Evolutionary conservation across 495 filamentous ascomycete genomes (phyloP), one percentile per base, ranked within the genome.

Genomic region (Podospora pseudoanserina): DNA sequence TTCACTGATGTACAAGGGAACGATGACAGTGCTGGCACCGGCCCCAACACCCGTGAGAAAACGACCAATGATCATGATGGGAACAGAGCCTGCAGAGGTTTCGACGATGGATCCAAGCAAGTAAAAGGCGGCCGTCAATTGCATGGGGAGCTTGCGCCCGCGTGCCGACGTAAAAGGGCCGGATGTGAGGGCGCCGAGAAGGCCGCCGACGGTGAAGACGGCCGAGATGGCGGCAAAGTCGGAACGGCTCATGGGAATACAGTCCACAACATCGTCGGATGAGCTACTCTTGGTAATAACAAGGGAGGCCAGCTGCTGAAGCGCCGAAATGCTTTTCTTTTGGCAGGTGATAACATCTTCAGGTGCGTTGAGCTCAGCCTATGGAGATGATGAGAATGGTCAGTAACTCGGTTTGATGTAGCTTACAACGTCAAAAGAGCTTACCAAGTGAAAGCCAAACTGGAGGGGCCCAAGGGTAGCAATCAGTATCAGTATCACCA

Each of bases 341-440:
- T 88, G 86, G 82, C 92, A 96, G 64, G 90, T 93, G 70, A 98
- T 88, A 71, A 94, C 91, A 75, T 91, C 87, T 84, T 97, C 89
- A 13, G 95, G 95, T 32, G 95, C 92, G 76, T 99, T 99, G 32
- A 99, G 86, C 76, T 98, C 95, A 66, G 93, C 91, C 94, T 97
- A 49, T 49, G 75, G 9, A 39, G 18, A 27, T 3, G 28, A 32
- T 18, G 2, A 59, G 39, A 0, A 54, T 19, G 60, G 79, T 72
- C 80, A 78, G 39, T 60, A 53, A 55, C 0, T 13, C 32, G n/a
- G 53, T 23, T 18, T n/a, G 20, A 13, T 9, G n/a, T 20, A 63
- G 59, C 28, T 60, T 62, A 68, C 23, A 18, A 60, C 54, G 32
- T 34, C 15, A n/a, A n/a, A 20, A 0, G 23, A 57, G 62, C 79